Conservation (phyloP, 495 filamentous ascomycete genomes). For the Penicillium dipodomyicola region DNA sequence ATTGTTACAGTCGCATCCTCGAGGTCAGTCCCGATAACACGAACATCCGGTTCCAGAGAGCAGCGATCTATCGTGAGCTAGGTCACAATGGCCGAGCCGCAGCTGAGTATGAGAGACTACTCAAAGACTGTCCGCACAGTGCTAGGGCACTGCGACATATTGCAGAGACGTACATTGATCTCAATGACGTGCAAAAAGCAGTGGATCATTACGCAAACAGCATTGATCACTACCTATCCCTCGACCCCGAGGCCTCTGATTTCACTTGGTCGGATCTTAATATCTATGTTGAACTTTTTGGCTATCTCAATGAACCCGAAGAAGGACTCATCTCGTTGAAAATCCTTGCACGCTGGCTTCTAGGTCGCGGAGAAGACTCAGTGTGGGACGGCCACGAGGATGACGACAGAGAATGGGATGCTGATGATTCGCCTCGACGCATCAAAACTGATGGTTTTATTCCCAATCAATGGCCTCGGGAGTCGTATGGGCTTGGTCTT, state of each 20-base stretch:
- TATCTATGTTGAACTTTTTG: constrained; percentile 78
- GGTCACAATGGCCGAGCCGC: constrained; percentile 57
- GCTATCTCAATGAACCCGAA: constrained; percentile 55
- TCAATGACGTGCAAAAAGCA: constrained; percentile 54
- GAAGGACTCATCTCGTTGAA: constrained; percentile 68
- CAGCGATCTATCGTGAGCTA: constrained; percentile 56
- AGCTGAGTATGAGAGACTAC: constrained; percentile 60
- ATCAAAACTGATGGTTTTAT: constrained; percentile 55
- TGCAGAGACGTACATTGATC: constrained; percentile 63
- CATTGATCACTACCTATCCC: constrained; percentile 53
- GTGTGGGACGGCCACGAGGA: constrained; percentile 75
- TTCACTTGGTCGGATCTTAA: constrained; percentile 84
- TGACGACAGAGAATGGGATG: constrained; percentile 93
- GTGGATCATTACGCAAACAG: constrained; percentile 59
- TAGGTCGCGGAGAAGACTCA: constrained; percentile 68
- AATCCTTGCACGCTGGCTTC: constrained; percentile 71
- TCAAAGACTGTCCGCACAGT: constrained; percentile 59
- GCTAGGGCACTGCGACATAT: constrained; percentile 59
- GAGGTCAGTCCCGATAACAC: constrained; percentile 56
- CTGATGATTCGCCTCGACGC: constrained; percentile 64
- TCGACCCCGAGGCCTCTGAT: constrained; percentile 46
- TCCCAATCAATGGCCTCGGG: constrained; percentile 51
- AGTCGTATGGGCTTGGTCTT: constrained; percentile 70
- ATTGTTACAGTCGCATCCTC: constrained; percentile 70
- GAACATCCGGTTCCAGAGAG: constrained; percentile 59